Conservation (phyloP, 2,329 filamentous ascomycete genomes). For the Lasiodiplodia sp. region DNA sequence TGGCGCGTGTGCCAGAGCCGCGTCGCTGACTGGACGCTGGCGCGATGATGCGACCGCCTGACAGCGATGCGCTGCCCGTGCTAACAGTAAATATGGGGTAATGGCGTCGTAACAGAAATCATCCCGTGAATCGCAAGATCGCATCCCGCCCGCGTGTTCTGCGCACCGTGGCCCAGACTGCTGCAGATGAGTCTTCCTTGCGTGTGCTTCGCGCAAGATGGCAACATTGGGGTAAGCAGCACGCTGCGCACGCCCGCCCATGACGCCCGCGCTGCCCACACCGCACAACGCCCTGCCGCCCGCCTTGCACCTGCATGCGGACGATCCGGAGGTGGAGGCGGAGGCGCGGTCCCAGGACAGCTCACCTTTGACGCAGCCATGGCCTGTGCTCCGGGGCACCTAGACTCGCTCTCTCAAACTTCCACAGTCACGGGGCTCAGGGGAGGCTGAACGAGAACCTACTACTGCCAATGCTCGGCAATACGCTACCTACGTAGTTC, state of each 20-base stretch:
- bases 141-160: not conserved
- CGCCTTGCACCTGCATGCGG: not conserved
- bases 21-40: constrained; percentile 16
- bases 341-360: not conserved
- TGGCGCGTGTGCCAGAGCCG: constrained; percentile 27
- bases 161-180: constrained; percentile 1
- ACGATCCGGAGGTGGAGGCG: constrained; percentile 17
- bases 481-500: constrained; percentile 24
- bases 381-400: not conserved
- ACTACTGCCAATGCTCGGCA: constrained; percentile 9
- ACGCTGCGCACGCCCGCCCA: constrained; percentile 5
- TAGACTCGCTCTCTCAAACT: not conserved
- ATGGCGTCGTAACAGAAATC: constrained; percentile 28
- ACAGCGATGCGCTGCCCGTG: constrained; percentile 8
- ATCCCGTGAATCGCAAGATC: constrained; percentile 26
- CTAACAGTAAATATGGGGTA: constrained; percentile 27
- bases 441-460: constrained; percentile 18
- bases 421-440: constrained; percentile 6
- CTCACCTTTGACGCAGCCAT: not conserved
- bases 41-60: constrained; percentile 26
- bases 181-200: constrained; percentile 12
- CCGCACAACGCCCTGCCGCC: not conserved
- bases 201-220: constrained; percentile 10
- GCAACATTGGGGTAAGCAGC: constrained; percentile 11
- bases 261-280: constrained; percentile 9